A percentile compares a stretch with the other conserved stretches of the same genome.
phyloP scores from a whole-genome alignment of 1,139 yeast genomes.

The Hanseniaspora uvarum region DNA sequence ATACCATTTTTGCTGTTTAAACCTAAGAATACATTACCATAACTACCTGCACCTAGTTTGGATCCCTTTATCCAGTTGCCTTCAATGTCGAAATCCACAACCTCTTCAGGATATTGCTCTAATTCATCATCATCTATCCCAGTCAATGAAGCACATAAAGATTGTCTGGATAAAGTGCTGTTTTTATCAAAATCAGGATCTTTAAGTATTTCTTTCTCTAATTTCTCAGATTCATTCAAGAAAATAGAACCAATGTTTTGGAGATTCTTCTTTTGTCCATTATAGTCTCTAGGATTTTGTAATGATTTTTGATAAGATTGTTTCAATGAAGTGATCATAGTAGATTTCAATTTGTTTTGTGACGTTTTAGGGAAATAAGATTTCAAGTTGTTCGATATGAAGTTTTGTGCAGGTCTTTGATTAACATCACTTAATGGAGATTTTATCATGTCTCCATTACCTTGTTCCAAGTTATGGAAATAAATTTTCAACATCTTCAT shows the following conservation, averaged over 20 bases:
- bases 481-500: slow-evolving; percentile 28
- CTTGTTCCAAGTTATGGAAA: slow-evolving; percentile 22
- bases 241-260: slow-evolving; percentile 53
- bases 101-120: slow-evolving; percentile 28
- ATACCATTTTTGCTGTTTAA: slow-evolving; percentile 90
- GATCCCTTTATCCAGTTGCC: slow-evolving; percentile 89
- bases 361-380: slow-evolving; percentile 87
- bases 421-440: slow-evolving; percentile 48
- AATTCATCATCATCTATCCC: slow-evolving; percentile 37
- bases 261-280: slow-evolving; percentile 32
- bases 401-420: slow-evolving; percentile 87
- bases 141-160: slow-evolving; percentile 17
- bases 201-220: slow-evolving; percentile 44
- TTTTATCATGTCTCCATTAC: slow-evolving; percentile 1
- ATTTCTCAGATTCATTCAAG: slow-evolving; percentile 48
- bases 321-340: slow-evolving; percentile 73
- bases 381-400: slow-evolving; percentile 77
- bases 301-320: slow-evolving; percentile 52
- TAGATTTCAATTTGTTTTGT: slow-evolving; percentile 60
- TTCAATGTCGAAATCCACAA: slow-evolving; percentile 34
- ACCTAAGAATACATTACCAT: slow-evolving; percentile 87
- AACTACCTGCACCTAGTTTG: slow-evolving; percentile 86
- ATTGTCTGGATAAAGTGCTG: slow-evolving; percentile 23
- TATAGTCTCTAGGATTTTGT: slow-evolving; percentile 20
- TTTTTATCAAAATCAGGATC: slow-evolving; percentile 17